Percentiles rank a stretch among this genome's conserved stretches.
Conservation (phyloP, 225 moss, liverwort and hornwort species). For the Physcomitrellopsis africana region DNA sequence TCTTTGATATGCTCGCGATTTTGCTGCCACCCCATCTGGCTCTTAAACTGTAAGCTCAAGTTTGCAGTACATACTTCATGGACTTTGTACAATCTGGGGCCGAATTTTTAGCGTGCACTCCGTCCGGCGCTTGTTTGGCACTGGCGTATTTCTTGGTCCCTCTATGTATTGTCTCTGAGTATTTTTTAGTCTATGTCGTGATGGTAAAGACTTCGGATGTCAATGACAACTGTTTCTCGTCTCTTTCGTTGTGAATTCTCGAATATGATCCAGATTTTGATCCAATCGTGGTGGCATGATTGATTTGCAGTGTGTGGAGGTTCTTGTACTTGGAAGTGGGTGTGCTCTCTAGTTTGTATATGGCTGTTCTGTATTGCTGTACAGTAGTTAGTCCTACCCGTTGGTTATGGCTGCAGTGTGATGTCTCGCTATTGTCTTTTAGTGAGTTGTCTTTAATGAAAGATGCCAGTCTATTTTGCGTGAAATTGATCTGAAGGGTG, state of each 20-base stretch:
- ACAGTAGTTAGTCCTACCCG: too few species aligned
- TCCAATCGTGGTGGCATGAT: constrained; percentile 6
- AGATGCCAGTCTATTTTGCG: background rate
- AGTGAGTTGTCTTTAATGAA: background rate
- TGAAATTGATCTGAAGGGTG: background rate
- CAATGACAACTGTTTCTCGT: background rate
- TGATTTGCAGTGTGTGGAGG: constrained; percentile 1
- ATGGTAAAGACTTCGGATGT: constrained; percentile 20
- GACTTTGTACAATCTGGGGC: constrained; percentile 14
- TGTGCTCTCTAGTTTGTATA: constrained; percentile 18
- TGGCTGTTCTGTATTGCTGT: background rate
- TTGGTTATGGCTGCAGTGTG: background rate
- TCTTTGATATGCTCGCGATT: background rate
- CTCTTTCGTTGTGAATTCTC: background rate
- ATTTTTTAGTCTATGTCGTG: background rate
- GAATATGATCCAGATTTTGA: background rate
- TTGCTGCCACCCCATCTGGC: background rate
- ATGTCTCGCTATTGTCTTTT: background rate
- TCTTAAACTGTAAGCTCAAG: background rate
- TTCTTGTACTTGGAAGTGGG: background rate
- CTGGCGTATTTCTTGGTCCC: background rate
- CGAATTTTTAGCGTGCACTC: constrained; percentile 1
- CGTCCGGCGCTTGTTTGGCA: background rate
- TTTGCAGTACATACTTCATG: constrained; percentile 2
- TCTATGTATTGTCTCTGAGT: background rate